Conservation (phyloP, 108 stramenopile genomes). For the Nitzschia putrida region DNA sequence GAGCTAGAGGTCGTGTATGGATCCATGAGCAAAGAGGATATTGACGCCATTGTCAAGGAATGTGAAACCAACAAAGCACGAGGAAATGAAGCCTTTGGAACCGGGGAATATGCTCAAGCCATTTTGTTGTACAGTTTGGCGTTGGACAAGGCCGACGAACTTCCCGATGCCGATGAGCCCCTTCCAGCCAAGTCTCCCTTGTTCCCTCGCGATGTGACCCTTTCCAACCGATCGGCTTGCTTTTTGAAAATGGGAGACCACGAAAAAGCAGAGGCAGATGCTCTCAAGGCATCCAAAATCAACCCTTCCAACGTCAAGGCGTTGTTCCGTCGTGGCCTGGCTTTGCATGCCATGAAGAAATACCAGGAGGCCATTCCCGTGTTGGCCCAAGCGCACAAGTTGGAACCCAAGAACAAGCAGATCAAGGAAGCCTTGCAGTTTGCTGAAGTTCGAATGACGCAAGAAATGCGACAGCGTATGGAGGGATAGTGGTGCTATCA, state of each 20-base stretch:
- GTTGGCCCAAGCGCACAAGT: slow-evolving; percentile 73
- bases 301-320: slow-evolving; percentile 87
- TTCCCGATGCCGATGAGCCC: slow-evolving; percentile 54
- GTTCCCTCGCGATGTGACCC: slow-evolving; percentile 73
- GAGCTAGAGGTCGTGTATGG: slow-evolving; percentile 70
- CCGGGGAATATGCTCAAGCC: slow-evolving; percentile 90
- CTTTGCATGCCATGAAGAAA: slow-evolving; percentile 85
- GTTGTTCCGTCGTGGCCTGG: slow-evolving; percentile 82
- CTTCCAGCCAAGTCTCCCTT: slow-evolving; percentile 35
- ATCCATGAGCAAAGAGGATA: slow-evolving; percentile 62
- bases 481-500: slow-evolving; percentile 25
- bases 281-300: slow-evolving; percentile 49
- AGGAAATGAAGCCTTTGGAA: slow-evolving; percentile 85
- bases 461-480: slow-evolving; percentile 83
- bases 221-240: slow-evolving; percentile 85
- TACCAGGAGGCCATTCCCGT: slow-evolving; percentile 78
- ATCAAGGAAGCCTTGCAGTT: slow-evolving; percentile 90
- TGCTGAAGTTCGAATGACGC: slow-evolving; percentile 87
- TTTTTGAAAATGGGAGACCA: slow-evolving; percentile 91
- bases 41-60: slow-evolving; percentile 65
- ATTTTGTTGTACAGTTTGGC: slow-evolving; percentile 82
- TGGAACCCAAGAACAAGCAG: slow-evolving; percentile 92
- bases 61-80: slow-evolving; percentile 79
- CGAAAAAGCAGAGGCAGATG: slow-evolving; percentile 86
- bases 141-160: slow-evolving; percentile 79